A percentile compares a stretch with the other conserved stretches of the same genome.
These are phyloP conservation scores for Mallotus nudiflorus DNA, from an alignment of 345 rosid species.

Conservation along the genomic window DNA sequence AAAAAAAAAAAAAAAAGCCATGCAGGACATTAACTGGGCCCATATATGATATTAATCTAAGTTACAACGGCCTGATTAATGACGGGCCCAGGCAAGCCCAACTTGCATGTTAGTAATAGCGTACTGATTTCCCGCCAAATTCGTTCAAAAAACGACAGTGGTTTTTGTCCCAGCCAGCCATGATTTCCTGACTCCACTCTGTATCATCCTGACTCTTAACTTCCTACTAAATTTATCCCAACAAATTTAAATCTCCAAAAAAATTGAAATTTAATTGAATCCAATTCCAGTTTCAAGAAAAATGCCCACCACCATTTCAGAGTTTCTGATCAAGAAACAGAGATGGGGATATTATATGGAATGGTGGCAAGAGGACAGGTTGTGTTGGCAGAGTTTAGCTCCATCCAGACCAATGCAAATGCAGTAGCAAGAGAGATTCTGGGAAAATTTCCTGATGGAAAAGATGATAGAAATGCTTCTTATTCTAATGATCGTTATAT, in stretches of 20 bases:
- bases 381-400: conserved; percentile 51
- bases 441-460: conserved; percentile 32
- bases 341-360: conserved; percentile 50
- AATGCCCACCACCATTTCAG: no score
- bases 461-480: conserved; percentile 30
- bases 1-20: no score
- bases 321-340: neutral
- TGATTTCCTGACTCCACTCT: neutral
- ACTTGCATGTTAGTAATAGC: no score
- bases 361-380: conserved; percentile 53
- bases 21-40: no score
- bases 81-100: no score
- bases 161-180: neutral
- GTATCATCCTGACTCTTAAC: neutral
- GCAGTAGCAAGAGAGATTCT: conserved; percentile 43
- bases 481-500: conserved; percentile 49
- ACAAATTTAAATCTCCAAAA: neutral
- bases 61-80: no score
- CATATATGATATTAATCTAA: no score
- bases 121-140: neutral
- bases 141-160: neutral
- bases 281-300: neutral
- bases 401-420: conserved; percentile 37
- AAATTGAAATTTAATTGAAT: no score
- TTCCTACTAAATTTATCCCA: conserved; percentile 2